Conservation (phyloP, 345 rosid genomes). For the Moricandia arvensis region DNA sequence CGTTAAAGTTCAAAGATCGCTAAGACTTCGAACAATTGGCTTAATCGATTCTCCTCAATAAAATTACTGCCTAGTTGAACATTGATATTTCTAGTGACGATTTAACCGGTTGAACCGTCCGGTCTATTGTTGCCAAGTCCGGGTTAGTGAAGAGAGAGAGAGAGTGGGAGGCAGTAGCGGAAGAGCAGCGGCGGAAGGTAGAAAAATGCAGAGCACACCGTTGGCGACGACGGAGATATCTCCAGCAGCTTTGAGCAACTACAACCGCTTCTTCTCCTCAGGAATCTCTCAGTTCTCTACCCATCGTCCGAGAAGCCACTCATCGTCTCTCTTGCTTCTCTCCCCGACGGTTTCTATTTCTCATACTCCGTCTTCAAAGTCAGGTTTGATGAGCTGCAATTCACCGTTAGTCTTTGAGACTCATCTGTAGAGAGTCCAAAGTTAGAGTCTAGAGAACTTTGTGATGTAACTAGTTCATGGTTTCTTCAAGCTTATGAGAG, state of each 20-base stretch:
- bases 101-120: not conserved
- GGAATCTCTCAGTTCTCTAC: slow-evolving; percentile 25
- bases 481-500: no score
- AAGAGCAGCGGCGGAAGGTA: not conserved
- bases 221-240: slow-evolving; percentile 55
- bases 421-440: not conserved
- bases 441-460: not conserved
- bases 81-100: not conserved
- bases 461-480: not conserved
- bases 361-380: slow-evolving; percentile 29
- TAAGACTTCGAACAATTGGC: no score
- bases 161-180: not conserved
- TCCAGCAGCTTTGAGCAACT: slow-evolving; percentile 32
- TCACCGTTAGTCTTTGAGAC: not conserved
- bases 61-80: no score
- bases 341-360: slow-evolving; percentile 19
- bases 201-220: slow-evolving; percentile 62
- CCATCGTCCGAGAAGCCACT: slow-evolving; percentile 35
- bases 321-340: slow-evolving; percentile 28
- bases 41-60: no score
- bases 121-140: not conserved
- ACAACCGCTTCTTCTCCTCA: slow-evolving; percentile 20
- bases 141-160: not conserved
- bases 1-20: no score
- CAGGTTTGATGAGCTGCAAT: slow-evolving; percentile 43